Evolutionary conservation across 768 basidiomycete genomes (phyloP).

Genomic region (Fomitopsis serialis): DNA sequence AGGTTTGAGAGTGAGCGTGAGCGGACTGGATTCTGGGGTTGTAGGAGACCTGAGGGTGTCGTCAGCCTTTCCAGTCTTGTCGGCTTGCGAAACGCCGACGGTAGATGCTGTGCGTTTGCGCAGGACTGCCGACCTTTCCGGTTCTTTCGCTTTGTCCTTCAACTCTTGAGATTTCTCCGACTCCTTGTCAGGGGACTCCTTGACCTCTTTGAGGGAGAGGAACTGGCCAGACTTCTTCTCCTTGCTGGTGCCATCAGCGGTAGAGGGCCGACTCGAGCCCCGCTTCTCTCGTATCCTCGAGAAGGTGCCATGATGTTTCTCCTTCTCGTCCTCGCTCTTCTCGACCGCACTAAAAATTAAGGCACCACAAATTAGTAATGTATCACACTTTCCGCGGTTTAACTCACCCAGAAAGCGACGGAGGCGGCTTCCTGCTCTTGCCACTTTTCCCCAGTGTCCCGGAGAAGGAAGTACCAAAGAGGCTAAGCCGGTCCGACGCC

Average conservation of each 20-base stretch:
- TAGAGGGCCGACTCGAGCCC: conserved; percentile 35
- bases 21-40: conserved; percentile 4
- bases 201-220: conserved; percentile 11
- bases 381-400: too few species aligned
- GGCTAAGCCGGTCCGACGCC: conserved; percentile 61
- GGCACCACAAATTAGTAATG: too few species aligned
- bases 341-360: conserved; percentile 28
- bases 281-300: conserved; percentile 33
- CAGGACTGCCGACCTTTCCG: conserved; percentile 33
- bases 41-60: neutral
- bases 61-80: conserved; percentile 3
- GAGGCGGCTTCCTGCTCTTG: conserved; percentile 78
- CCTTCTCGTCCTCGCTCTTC: conserved; percentile 34
- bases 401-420: conserved; percentile 60
- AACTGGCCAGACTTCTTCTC: conserved; percentile 15
- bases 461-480: conserved; percentile 69
- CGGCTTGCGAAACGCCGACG: conserved; percentile 6
- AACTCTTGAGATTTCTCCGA: too few species aligned
- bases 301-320: conserved; percentile 16
- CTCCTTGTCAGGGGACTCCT: conserved; percentile 22
- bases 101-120: conserved; percentile 49
- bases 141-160: conserved; percentile 20
- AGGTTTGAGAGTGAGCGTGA: conserved; percentile 20
- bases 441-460: conserved; percentile 61
- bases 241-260: conserved; percentile 29